Base-by-base conservation (phyloP, 192 early-diverging fungal genomes). In the Mycoemilia scoparia region DNA sequence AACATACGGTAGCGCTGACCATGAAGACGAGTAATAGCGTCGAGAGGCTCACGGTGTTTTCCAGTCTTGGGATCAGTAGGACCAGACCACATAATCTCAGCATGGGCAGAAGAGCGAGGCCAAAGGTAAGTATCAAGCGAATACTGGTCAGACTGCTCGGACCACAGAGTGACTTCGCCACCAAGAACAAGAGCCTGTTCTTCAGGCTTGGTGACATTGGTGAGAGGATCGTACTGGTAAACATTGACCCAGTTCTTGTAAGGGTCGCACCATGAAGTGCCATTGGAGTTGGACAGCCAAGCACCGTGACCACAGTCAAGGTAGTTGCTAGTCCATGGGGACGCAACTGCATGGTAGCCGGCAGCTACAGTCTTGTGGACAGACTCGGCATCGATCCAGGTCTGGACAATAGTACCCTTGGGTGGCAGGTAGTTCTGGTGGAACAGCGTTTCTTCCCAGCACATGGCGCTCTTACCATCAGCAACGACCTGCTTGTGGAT, bases 371-470 rank as follows among this genome's bases (percentile, higher is more conserved):
- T 51, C 29, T 61, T 60, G 24, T 66, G 54, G 21, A 71, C 62
- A 22, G 71, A 74, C 17, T 54, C 40, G 29, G 58, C 53, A 43
- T 74, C 69, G 20, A 67, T 75, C 76, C 82, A 81, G 29, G 78
- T 60, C 53, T 84, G 75, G 19, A 77, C 54, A 13, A 79, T 50
- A 5, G 64, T 70, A 34, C 74, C 66, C 41, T 83, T 76, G 36
- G 58, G 52, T 27, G 76, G 53, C 15, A 43, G 17, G 29, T 68
- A 51, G 41, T 64, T 66, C 38, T 62, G 60, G 22, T 69, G 52
- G 24, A 65, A 60, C 17, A 82, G 41, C 29, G 69, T 65, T 39
- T 88, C 82, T 45, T 85, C 81, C 84, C 84, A 88, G 18, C 76
- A 64, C 58, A 87, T 74, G 13, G 63, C 56, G 32, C 66, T 65